Conservation (phyloP, 257 asterid species). For the Forsythia viridissima region DNA sequence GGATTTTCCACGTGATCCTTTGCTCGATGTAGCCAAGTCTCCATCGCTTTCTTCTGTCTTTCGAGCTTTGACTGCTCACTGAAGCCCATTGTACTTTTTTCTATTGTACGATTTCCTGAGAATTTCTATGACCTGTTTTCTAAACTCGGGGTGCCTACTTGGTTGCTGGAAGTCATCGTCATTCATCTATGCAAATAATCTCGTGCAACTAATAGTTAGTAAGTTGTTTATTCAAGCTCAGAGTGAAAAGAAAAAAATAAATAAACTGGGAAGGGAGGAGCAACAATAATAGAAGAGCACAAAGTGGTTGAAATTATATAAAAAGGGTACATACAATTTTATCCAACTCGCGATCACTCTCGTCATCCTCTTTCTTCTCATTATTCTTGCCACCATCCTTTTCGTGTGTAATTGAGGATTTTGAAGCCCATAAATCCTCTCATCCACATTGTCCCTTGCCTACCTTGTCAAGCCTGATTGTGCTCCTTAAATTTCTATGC, state of each 20-base stretch:
- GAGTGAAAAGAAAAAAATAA: not conserved
- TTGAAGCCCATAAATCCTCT: too few species aligned
- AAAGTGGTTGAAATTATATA: not conserved
- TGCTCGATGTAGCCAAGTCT: conserved; percentile 50
- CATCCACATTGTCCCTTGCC: too few species aligned
- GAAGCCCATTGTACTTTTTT: conserved; percentile 17
- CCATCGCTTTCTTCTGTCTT: conserved; percentile 29
- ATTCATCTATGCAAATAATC: not conserved
- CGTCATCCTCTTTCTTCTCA: conserved; percentile 16
- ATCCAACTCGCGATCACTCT: conserved; percentile 27
- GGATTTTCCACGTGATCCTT: conserved; percentile 39
- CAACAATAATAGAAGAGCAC: not conserved
- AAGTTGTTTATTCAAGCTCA: too few species aligned
- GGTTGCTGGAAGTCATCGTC: not conserved
- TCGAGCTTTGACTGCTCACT: not conserved
- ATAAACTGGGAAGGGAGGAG: too few species aligned
- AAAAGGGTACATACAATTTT: not conserved
- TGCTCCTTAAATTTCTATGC: too few species aligned
- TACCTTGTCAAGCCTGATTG: too few species aligned
- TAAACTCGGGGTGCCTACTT: conserved; percentile 24
- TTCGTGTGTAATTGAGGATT: conserved; percentile 4
- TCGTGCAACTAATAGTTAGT: too few species aligned
- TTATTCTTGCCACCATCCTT: conserved; percentile 3
- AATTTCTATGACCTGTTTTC: conserved; percentile 22
- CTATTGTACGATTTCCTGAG: conserved; percentile 40